Evolutionary conservation across 129 eudicot species (phyloP).

Genomic region (Escallonia rubra): DNA sequence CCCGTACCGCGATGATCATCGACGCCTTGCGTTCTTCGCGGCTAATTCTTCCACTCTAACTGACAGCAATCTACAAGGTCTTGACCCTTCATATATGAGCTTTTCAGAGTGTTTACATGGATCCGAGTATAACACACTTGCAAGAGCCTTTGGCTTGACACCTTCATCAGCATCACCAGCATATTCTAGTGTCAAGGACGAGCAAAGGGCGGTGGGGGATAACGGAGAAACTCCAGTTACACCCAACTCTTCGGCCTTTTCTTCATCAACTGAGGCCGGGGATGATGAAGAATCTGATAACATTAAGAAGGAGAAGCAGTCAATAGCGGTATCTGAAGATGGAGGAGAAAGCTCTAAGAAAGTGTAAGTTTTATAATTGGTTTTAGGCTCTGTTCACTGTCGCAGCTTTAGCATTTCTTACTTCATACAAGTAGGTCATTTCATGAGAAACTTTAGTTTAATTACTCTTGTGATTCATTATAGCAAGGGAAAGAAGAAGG

Average conservation of each 20-base stretch:
- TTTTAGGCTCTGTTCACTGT: background rate
- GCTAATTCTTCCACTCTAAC: conserved; percentile 14
- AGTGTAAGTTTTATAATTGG: conserved; percentile 43
- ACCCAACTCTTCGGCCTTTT: conserved; percentile 68
- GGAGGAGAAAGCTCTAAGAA: conserved; percentile 64
- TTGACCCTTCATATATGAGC: conserved; percentile 43
- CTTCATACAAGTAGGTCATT: background rate
- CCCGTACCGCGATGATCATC: conserved; percentile 43
- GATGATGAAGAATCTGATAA: conserved; percentile 43
- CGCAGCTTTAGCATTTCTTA: background rate
- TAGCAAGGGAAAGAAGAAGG: conserved; percentile 50
- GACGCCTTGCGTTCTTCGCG: conserved; percentile 11
- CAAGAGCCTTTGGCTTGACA: conserved; percentile 46
- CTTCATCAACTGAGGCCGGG: conserved; percentile 69
- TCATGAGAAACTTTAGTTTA: background rate
- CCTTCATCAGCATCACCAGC: conserved; percentile 32
- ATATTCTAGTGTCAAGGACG: conserved; percentile 24
- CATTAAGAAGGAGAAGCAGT: conserved; percentile 33
- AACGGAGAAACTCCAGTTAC: conserved; percentile 47
- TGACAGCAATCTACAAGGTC: conserved; percentile 26
- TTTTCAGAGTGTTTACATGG: conserved; percentile 50
- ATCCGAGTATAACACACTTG: conserved; percentile 37
- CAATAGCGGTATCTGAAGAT: conserved; percentile 34
- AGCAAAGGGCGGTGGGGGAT: conserved; percentile 31
- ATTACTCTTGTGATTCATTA: conserved; percentile 11